These are phyloP conservation scores for Psilocybe sp. DNA, from an alignment of 768 basidiomycete genomes.

Conservation along the genomic window DNA sequence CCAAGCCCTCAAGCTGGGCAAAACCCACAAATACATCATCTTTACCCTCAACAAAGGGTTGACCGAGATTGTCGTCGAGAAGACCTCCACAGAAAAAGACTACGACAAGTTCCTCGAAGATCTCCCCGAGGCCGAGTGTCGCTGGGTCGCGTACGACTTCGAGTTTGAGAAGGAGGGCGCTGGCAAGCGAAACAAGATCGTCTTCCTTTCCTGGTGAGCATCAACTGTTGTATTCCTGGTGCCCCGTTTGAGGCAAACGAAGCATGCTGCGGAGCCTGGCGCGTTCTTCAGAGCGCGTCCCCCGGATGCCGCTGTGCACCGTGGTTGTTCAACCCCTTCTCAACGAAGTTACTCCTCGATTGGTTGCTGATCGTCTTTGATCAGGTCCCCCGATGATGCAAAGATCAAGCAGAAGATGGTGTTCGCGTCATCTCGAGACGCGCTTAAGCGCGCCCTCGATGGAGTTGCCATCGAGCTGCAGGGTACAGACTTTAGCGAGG, in stretches of 20 bases:
- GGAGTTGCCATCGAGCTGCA: conserved; percentile 85
- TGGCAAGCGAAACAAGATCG: conserved; percentile 83
- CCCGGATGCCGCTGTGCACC: too few relatives aligned
- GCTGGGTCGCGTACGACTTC: conserved; percentile 94
- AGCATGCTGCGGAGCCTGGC: too few relatives aligned
- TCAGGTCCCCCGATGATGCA: conserved; percentile 84
- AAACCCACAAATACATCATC: conserved; percentile 82
- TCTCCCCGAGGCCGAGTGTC: conserved; percentile 71
- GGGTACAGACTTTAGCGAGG: conserved; percentile 75
- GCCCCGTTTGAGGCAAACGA: background rate
- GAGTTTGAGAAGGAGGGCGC: conserved; percentile 72
- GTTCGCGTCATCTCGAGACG: conserved; percentile 84
- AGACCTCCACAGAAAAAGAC: conserved; percentile 43
- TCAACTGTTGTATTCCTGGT: conserved; percentile 8
- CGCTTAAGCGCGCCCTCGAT: conserved; percentile 65
- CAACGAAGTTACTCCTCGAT: too few relatives aligned
- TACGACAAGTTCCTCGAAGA: conserved; percentile 76
- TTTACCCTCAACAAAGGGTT: conserved; percentile 59
- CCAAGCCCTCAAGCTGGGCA: conserved; percentile 73
- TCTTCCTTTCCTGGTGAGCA: conserved; percentile 83
- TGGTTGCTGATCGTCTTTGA: conserved; percentile 22
- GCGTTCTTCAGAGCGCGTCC: too few relatives aligned
- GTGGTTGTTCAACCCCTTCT: background rate
- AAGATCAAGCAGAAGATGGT: conserved; percentile 94
- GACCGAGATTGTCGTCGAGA: conserved; percentile 78